phyloP scores from a whole-genome alignment of 2,329 filamentous ascomycete genomes.

The Neophaeococcomyces mojaviensis region DNA sequence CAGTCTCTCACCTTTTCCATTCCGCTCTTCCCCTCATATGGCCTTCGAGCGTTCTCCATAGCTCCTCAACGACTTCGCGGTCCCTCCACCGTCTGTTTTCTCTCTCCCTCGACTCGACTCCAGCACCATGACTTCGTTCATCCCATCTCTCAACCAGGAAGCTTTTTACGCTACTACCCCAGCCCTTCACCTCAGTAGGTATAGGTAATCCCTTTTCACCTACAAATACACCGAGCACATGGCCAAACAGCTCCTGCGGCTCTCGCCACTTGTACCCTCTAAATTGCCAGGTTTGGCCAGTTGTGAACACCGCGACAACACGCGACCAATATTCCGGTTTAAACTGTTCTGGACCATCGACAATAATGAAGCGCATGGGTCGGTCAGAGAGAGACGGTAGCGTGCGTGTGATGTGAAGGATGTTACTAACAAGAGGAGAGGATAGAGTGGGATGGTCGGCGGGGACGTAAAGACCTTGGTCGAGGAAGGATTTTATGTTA shows the following conservation, averaged over 20 bases:
- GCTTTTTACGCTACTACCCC: slow-evolving; percentile 76
- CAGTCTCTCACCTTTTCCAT: slow-evolving; percentile 19
- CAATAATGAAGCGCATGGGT: slow-evolving; percentile 86
- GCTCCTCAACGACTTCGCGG: slow-evolving; percentile 81
- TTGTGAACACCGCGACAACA: slow-evolving; percentile 94
- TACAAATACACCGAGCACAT: slow-evolving; percentile 79
- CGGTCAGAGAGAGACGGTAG: slow-evolving; percentile 55
- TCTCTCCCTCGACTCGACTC: slow-evolving; percentile 28
- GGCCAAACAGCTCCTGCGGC: slow-evolving; percentile 79
- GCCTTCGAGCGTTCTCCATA: slow-evolving; percentile 83
- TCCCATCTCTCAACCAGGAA: slow-evolving; percentile 80
- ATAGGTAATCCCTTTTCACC: slow-evolving; percentile 81
- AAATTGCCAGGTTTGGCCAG: slow-evolving; percentile 96
- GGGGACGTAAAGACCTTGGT: slow-evolving; percentile 72
- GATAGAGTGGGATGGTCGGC: slow-evolving; percentile 57
- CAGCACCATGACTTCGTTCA: slow-evolving; percentile 33
- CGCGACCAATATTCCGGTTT: slow-evolving; percentile 97
- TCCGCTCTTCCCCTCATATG: slow-evolving; percentile 73
- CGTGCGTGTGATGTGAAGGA: slow-evolving; percentile 75
- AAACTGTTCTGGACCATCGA: slow-evolving; percentile 88
- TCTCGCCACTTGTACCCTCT: slow-evolving; percentile 95
- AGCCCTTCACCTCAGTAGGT: slow-evolving; percentile 69
- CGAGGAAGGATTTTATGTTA: slow-evolving; percentile 91
- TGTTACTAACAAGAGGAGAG: slow-evolving; percentile 61
- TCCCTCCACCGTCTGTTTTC: slow-evolving; percentile 65